A percentile compares a stretch with the other conserved stretches of the same genome.
These are phyloP conservation scores for Amphibolis antarctica DNA, from an alignment of 106 monocot species.

Conservation along the genomic window DNA sequence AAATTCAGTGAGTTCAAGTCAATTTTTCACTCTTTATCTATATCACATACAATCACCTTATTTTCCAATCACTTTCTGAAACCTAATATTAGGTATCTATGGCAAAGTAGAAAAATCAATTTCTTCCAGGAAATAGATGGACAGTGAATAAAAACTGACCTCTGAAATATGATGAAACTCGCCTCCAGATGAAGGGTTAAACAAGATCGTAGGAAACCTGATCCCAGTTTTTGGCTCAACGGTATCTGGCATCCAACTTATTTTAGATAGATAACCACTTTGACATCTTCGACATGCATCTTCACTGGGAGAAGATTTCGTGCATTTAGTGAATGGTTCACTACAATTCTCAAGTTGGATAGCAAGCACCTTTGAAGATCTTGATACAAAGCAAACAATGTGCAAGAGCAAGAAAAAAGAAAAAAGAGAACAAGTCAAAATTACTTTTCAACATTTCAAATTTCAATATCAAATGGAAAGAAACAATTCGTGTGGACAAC, in stretches of 20 bases:
- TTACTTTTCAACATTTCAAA: background rate
- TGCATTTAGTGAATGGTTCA: constrained; percentile 15
- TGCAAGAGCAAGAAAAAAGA: background rate
- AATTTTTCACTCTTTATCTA: too few relatives aligned
- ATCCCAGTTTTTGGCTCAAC: constrained; percentile 89
- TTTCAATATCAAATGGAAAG: too few relatives aligned
- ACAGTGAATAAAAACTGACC: constrained; percentile 20
- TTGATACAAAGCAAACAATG: constrained; percentile 10
- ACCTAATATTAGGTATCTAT: too few relatives aligned
- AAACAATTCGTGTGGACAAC: too few relatives aligned
- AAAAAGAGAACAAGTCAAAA: background rate
- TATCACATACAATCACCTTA: too few relatives aligned
- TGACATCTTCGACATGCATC: constrained; percentile 26
- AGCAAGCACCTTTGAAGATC: constrained; percentile 56
- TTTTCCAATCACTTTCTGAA: too few relatives aligned
- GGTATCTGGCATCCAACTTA: constrained; percentile 37
- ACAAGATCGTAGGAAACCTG: constrained; percentile 63
- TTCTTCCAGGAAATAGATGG: too few relatives aligned
- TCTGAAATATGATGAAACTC: constrained; percentile 32
- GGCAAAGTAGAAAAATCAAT: too few relatives aligned
- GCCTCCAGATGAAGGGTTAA: constrained; percentile 25
- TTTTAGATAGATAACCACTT: constrained; percentile 26
- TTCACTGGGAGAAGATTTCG: constrained; percentile 8
- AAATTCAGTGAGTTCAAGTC: too few relatives aligned
- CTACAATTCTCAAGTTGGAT: constrained; percentile 25